phyloP scores from a whole-genome alignment of 805 yeast species.

The Candida qinlingensis region DNA sequence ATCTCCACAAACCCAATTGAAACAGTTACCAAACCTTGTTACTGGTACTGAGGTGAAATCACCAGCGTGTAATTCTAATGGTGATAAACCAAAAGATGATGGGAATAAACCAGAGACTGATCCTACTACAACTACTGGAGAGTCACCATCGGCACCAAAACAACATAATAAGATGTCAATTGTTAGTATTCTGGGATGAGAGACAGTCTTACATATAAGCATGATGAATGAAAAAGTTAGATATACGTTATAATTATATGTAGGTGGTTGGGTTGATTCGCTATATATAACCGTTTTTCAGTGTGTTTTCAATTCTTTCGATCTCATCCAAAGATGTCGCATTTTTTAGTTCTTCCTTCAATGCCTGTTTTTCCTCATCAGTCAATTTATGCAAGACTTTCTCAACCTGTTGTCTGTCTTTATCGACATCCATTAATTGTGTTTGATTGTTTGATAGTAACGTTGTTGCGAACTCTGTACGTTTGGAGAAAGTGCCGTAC shows the following conservation, averaged over 20 bases:
- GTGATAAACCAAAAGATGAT: background rate
- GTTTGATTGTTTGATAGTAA: constrained; percentile 15
- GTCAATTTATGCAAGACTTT: constrained; percentile 42
- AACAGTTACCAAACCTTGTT: too few species aligned
- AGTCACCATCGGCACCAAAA: too few species aligned
- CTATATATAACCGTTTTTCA: constrained; percentile 33
- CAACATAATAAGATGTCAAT: constrained; percentile 17
- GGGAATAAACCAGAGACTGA: constrained; percentile 8
- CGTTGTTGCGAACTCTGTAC: constrained; percentile 28
- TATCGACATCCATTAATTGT: constrained; percentile 16
- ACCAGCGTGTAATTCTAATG: too few species aligned
- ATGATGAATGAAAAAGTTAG: too few species aligned
- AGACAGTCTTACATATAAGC: constrained; percentile 17
- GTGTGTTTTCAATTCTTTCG: constrained; percentile 55
- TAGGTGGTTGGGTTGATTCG: background rate
- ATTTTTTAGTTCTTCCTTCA: constrained; percentile 48
- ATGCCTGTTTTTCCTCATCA: constrained; percentile 43
- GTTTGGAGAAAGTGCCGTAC: constrained; percentile 31
- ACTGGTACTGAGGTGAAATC: too few species aligned
- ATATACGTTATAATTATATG: too few species aligned
- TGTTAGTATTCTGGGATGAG: constrained; percentile 16
- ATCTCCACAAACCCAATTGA: too few species aligned
- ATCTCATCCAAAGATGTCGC: constrained; percentile 76
- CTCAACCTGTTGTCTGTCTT: constrained; percentile 30
- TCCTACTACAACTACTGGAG: background rate